Conservation (phyloP, 768 basidiomycete species). For the Trametes coccinea region DNA sequence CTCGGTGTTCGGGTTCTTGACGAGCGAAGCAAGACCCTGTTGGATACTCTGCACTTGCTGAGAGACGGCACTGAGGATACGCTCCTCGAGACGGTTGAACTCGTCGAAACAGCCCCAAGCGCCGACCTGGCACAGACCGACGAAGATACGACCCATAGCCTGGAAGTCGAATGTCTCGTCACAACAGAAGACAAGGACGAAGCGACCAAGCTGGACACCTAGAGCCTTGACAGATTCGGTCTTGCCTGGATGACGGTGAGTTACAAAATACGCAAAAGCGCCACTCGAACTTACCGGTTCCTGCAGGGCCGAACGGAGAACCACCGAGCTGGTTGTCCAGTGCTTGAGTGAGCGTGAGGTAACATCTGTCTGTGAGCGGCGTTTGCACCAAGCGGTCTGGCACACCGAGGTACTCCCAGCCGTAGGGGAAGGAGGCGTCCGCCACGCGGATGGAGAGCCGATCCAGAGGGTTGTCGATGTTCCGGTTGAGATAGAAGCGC, state of each 20-base stretch:
- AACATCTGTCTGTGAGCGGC: conserved; percentile 94
- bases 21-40: conserved; percentile 84
- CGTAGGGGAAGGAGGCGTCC: conserved; percentile 92
- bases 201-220: conserved; percentile 94
- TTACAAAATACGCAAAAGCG: conserved; percentile 4
- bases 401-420: conserved; percentile 98
- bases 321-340: conserved; percentile 94
- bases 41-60: conserved; percentile 99
- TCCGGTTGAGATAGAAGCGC: conserved; percentile 90
- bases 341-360: conserved; percentile 94
- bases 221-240: conserved; percentile 99
- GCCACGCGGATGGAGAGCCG: conserved; percentile 82
- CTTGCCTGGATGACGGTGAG: conserved; percentile 60
- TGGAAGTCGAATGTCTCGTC: conserved; percentile 99
- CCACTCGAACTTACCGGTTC: conserved; percentile 64
- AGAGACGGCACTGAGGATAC: conserved; percentile 96
- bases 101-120: conserved; percentile 99
- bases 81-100: conserved; percentile 97
- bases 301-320: conserved; percentile 97
- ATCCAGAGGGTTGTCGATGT: conserved; percentile 74
- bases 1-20: conserved; percentile 82
- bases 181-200: conserved; percentile 99
- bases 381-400: conserved; percentile 97
- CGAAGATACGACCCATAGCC: conserved; percentile 99
- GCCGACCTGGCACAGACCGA: conserved; percentile 97